These are phyloP conservation scores for Saccharomycopsis microspora DNA, from an alignment of 805 yeast genomes.

Conservation along the genomic window DNA sequence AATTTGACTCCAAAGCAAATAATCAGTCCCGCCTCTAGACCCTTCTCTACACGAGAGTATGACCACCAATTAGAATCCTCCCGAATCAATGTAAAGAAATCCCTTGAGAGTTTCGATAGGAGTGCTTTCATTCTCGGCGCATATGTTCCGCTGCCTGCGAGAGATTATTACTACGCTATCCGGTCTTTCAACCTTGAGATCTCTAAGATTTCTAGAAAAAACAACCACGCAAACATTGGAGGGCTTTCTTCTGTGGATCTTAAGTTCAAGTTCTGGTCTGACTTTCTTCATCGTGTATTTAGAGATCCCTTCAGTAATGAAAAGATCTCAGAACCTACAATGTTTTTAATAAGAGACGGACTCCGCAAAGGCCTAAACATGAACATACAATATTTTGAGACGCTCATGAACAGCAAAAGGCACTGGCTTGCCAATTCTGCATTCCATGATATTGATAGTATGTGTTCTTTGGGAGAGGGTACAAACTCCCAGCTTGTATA, in stretches of 20 bases:
- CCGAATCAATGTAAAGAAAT: constrained; percentile 7
- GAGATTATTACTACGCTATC: constrained; percentile 52
- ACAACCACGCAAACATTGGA: constrained; percentile 18
- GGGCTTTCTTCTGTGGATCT: constrained; percentile 24
- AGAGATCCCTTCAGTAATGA: constrained; percentile 24
- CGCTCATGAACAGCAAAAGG: constrained; percentile 47
- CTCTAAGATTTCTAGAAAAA: constrained; percentile 34
- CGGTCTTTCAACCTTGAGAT: constrained; percentile 58
- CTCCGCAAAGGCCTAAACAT: constrained; percentile 36
- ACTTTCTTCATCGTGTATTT: constrained; percentile 38
- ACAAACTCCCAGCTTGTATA: constrained; percentile 65
- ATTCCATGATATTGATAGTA: constrained; percentile 38
- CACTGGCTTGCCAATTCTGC: constrained; percentile 37
- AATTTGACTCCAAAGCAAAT: background rate
- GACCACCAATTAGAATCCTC: constrained; percentile 9
- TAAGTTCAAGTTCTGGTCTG: constrained; percentile 69
- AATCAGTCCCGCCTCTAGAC: background rate
- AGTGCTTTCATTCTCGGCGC: constrained; percentile 57
- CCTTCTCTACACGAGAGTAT: constrained; percentile 1
- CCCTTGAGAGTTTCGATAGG: constrained; percentile 38
- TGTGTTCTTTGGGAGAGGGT: constrained; percentile 76
- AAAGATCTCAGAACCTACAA: constrained; percentile 51
- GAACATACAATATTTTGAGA: constrained; percentile 44
- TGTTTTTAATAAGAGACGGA: constrained; percentile 44
- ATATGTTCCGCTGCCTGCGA: constrained; percentile 54